These are phyloP conservation scores for Teratosphaeria gauchensis DNA, from an alignment of 2,329 filamentous ascomycete genomes.

Conservation along the genomic window DNA sequence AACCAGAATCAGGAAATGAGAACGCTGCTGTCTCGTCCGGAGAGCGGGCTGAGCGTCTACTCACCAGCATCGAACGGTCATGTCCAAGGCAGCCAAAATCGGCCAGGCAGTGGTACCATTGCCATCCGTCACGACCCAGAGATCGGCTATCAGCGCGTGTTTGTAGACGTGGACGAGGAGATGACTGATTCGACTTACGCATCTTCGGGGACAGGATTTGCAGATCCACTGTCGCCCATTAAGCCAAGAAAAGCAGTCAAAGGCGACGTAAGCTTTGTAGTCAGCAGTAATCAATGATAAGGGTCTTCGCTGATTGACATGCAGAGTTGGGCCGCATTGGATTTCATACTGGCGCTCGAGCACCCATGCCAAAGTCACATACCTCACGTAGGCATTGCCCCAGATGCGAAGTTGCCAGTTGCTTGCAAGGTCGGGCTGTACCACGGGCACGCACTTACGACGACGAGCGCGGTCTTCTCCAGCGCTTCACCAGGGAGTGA, in stretches of 20 bases:
- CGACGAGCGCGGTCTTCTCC: conserved; percentile 10
- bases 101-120: conserved; percentile 6
- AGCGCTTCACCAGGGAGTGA: conserved; percentile 4
- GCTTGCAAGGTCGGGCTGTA: conserved; percentile 1
- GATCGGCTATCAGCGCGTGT: conserved; percentile 13
- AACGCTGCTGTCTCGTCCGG: conserved; percentile 5
- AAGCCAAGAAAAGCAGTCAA: background rate
- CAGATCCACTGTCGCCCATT: background rate
- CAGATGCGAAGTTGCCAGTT: conserved; percentile 1
- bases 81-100: conserved; percentile 2
- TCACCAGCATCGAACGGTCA: conserved; percentile 6
- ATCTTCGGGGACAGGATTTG: background rate
- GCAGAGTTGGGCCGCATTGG: conserved; percentile 13
- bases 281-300: background rate
- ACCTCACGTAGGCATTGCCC: conserved; percentile 11
- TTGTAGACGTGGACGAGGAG: conserved; percentile 9
- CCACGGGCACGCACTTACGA: conserved; percentile 13
- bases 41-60: conserved; percentile 2
- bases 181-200: conserved; percentile 1
- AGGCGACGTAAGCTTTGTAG: background rate
- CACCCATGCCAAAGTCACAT: conserved; percentile 14
- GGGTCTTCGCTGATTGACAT: background rate
- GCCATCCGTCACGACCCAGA: conserved; percentile 10
- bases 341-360: conserved; percentile 19
- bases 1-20: conserved; percentile 13